Conservation (phyloP, 352 stramenopile species). For the Globisporangium alternatum region DNA sequence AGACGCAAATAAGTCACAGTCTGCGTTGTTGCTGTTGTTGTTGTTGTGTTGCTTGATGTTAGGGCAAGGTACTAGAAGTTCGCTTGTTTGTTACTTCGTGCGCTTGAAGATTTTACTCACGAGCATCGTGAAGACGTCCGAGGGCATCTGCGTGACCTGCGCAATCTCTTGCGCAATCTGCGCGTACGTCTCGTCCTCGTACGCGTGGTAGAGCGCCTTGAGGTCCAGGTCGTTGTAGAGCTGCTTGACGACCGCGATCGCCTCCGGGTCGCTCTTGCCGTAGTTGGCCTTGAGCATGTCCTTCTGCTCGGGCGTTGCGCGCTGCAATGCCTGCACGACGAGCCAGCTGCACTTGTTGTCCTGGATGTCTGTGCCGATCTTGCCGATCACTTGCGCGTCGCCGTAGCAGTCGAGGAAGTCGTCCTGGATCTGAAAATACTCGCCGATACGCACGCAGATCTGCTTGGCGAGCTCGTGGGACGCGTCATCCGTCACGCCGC, state of each 20-base stretch:
- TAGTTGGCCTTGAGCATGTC: slow-evolving; percentile 92
- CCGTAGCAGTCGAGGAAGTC: slow-evolving; percentile 99
- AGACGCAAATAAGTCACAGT: not conserved
- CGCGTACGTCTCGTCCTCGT: slow-evolving; percentile 93
- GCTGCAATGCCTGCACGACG: slow-evolving; percentile 92
- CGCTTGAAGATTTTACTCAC: slow-evolving; percentile 97
- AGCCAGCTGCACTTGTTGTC: slow-evolving; percentile 99
- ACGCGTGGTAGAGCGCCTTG: slow-evolving; percentile 83
- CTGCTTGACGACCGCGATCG: slow-evolving; percentile 90
- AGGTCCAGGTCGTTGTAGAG: slow-evolving; percentile 94
- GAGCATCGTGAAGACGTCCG: slow-evolving; percentile 92
- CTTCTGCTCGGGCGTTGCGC: slow-evolving; percentile 69
- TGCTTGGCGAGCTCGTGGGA: slow-evolving; percentile 86
- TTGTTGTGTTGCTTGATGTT: not conserved
- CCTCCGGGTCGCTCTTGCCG: slow-evolving; percentile 73
- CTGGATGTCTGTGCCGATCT: slow-evolving; percentile 98
- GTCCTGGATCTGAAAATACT: slow-evolving; percentile 99
- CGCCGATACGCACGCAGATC: slow-evolving; percentile 96
- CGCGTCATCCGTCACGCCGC: slow-evolving; percentile 74
- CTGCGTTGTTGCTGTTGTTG: not conserved
- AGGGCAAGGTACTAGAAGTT: no score
- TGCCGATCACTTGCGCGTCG: slow-evolving; percentile 90
- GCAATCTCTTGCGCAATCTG: slow-evolving; percentile 79
- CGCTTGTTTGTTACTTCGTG: slow-evolving; percentile 75
- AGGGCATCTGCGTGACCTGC: slow-evolving; percentile 83